phyloP scores from a whole-genome alignment of 2,329 filamentous ascomycete genomes.

The Venturia effusa region DNA sequence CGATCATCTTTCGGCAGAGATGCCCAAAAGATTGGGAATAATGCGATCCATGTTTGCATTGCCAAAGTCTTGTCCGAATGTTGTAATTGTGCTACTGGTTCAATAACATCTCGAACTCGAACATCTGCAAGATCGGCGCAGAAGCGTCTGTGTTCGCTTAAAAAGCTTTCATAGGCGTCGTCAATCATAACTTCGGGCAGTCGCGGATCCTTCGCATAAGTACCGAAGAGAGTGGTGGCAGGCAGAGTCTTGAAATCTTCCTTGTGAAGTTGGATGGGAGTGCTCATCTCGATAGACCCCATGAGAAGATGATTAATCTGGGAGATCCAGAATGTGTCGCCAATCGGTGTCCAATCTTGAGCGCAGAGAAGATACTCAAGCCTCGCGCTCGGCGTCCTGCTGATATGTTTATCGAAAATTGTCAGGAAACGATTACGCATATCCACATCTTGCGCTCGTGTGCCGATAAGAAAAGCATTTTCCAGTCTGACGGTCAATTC shows the following conservation, averaged over 20 bases:
- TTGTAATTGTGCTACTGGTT: constrained; percentile 84
- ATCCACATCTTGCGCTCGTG: constrained; percentile 82
- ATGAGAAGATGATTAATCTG: constrained; percentile 91
- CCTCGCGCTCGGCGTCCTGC: constrained; percentile 80
- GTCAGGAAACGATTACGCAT: constrained; percentile 96
- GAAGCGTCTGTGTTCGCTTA: constrained; percentile 73
- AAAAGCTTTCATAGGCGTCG: constrained; percentile 68
- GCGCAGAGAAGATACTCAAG: constrained; percentile 80
- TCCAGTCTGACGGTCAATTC: constrained; percentile 96
- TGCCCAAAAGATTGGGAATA: constrained; percentile 94
- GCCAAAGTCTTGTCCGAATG: constrained; percentile 75
- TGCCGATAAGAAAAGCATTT: constrained; percentile 94
- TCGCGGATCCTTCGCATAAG: constrained; percentile 59
- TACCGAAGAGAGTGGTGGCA: constrained; percentile 60
- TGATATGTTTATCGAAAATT: constrained; percentile 90
- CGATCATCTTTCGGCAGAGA: constrained; percentile 79
- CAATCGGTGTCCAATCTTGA: constrained; percentile 94
- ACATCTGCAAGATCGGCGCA: constrained; percentile 72
- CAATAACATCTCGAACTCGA: constrained; percentile 76
- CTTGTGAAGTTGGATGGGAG: constrained; percentile 62
- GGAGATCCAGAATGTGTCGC: constrained; percentile 92
- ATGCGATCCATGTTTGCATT: constrained; percentile 77
- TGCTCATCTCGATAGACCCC: constrained; percentile 78
- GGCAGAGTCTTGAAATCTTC: constrained; percentile 78
- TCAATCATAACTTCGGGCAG: constrained; percentile 61